phyloP scores from a whole-genome alignment of 345 rosid genomes.

The Hirschfeldia incana region DNA sequence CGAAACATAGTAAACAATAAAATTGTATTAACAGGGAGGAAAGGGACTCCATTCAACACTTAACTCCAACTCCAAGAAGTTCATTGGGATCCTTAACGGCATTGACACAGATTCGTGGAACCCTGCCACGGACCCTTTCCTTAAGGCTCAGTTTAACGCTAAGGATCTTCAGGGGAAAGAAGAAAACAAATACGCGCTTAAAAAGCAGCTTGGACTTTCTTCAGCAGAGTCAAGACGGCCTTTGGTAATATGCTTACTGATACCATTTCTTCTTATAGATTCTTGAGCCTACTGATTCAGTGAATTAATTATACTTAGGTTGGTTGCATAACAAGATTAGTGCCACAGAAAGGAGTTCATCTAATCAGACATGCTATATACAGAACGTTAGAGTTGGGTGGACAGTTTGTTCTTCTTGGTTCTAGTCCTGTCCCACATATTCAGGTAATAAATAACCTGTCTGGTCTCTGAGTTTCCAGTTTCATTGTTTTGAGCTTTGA shows the following conservation, averaged over 20 bases:
- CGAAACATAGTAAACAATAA: background rate
- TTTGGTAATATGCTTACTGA: slow-evolving; percentile 52
- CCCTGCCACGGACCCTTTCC: slow-evolving; percentile 80
- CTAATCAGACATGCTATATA: slow-evolving; percentile 94
- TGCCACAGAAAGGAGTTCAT: slow-evolving; percentile 96
- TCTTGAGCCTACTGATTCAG: slow-evolving; percentile 6
- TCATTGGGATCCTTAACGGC: slow-evolving; percentile 87
- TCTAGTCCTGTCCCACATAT: slow-evolving; percentile 93
- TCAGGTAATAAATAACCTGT: slow-evolving; percentile 52
- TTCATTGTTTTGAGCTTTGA: slow-evolving; percentile 6
- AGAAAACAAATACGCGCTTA: slow-evolving; percentile 68
- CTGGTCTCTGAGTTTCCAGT: background rate
- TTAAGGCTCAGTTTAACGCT: slow-evolving; percentile 74
- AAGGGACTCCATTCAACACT: slow-evolving; percentile 87
- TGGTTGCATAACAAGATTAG: slow-evolving; percentile 95
- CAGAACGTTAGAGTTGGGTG: slow-evolving; percentile 88
- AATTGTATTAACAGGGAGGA: slow-evolving; percentile 64
- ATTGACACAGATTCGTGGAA: slow-evolving; percentile 94
- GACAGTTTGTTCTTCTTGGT: slow-evolving; percentile 94
- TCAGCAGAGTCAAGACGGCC: slow-evolving; percentile 64
- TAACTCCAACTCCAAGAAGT: slow-evolving; percentile 79
- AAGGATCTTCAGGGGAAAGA: slow-evolving; percentile 86
- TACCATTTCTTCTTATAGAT: background rate
- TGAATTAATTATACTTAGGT: slow-evolving; percentile 47
- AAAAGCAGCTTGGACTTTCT: slow-evolving; percentile 82